These are phyloP conservation scores for Quercus mongolica DNA, from an alignment of 306 rosid genomes.

Conservation along the genomic window DNA sequence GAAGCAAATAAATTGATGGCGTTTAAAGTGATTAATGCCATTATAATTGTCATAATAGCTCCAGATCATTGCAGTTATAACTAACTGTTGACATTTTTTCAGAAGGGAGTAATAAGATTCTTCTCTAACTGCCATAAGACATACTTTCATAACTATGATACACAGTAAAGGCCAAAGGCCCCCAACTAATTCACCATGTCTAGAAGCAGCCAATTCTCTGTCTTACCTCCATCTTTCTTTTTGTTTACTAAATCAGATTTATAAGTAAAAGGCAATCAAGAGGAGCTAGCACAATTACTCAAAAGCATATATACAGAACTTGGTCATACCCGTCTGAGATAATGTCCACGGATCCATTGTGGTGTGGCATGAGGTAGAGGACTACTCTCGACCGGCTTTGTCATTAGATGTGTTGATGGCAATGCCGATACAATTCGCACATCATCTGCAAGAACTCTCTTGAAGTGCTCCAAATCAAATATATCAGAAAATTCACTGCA, in stretches of 20 bases:
- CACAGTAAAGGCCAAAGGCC: no score
- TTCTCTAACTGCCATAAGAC: not conserved
- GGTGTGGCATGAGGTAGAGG: conserved; percentile 81
- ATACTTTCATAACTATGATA: no score
- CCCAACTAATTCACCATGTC: no score
- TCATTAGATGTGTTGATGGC: conserved; percentile 88
- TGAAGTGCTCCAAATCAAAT: conserved; percentile 92
- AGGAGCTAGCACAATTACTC: not conserved
- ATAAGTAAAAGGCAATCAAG: not conserved
- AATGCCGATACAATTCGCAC: conserved; percentile 78
- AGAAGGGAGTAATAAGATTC: no score
- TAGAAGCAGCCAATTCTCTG: not conserved
- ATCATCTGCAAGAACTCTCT: conserved; percentile 69
- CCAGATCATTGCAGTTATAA: no score
- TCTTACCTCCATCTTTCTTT: not conserved
- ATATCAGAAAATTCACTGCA: conserved; percentile 95
- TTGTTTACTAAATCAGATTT: not conserved
- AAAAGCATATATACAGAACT: conserved; percentile 7
- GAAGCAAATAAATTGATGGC: no score
- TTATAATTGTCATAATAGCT: no score
- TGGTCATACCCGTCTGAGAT: conserved; percentile 67
- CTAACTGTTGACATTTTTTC: no score
- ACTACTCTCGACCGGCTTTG: conserved; percentile 77
- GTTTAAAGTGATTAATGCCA: no score
- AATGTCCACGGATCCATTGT: conserved; percentile 73